A percentile compares a stretch with the other conserved stretches of the same genome.
Evolutionary conservation across 345 rosid genomes (phyloP).

Genomic region (Orychophragmus violaceus): DNA sequence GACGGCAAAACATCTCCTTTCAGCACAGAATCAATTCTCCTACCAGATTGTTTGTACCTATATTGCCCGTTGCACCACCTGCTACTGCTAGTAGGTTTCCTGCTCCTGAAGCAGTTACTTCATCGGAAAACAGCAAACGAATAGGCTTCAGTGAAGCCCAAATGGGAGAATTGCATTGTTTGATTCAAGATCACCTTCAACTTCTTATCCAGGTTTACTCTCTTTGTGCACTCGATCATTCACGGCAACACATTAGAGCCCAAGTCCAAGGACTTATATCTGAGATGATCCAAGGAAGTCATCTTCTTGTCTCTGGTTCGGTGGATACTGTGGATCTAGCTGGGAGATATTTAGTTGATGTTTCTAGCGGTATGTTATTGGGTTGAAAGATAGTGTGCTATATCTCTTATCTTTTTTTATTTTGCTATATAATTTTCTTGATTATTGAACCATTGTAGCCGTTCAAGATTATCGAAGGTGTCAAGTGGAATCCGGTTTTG

Average conservation of each 20-base stretch:
- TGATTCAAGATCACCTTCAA: constrained; percentile 77
- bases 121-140: constrained; percentile 17
- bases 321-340: constrained; percentile 59
- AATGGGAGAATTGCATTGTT: constrained; percentile 67
- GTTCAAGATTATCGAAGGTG: constrained; percentile 49
- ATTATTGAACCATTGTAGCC: too few relatives aligned
- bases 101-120: constrained; percentile 31
- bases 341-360: constrained; percentile 53
- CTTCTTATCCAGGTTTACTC: constrained; percentile 86
- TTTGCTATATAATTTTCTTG: too few relatives aligned
- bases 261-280: constrained; percentile 61
- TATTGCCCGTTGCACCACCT: constrained; percentile 38
- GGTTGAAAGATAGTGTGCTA: too few relatives aligned
- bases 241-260: constrained; percentile 56
- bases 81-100: constrained; percentile 24
- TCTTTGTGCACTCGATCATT: constrained; percentile 64
- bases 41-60: constrained; percentile 63
- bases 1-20: constrained; percentile 44
- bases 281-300: constrained; percentile 53
- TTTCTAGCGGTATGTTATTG: too few relatives aligned
- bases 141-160: constrained; percentile 56
- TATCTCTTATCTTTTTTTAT: too few relatives aligned
- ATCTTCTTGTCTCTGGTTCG: constrained; percentile 39
- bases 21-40: constrained; percentile 41
- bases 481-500: constrained; percentile 46